These are phyloP conservation scores for Echium plantagineum DNA, from an alignment of 257 asterid species.

Conservation along the genomic window DNA sequence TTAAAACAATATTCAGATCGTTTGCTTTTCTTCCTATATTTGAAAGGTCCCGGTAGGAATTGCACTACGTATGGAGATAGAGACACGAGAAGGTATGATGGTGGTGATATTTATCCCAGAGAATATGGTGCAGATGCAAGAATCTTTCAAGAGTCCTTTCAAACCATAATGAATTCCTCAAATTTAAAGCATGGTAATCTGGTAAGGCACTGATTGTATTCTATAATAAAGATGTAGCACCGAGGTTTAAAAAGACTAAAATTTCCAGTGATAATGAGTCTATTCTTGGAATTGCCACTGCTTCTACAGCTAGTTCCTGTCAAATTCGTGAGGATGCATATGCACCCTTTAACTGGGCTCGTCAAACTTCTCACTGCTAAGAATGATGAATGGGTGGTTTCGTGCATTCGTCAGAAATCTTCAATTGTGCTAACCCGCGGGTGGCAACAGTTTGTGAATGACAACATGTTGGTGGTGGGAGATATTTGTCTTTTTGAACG, in stretches of 20 bases:
- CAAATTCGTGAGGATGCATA: not conserved
- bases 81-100: no score
- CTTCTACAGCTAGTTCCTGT: not conserved
- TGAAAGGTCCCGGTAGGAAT: no score
- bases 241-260: not conserved
- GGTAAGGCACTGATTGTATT: conserved; percentile 7
- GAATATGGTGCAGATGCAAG: no score
- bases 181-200: not conserved
- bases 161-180: not conserved
- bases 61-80: no score
- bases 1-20: no score
- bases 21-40: no score
- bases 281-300: not conserved
- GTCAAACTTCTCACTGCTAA: not conserved
- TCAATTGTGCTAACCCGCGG: not conserved
- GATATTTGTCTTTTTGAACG: not conserved
- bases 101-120: not conserved
- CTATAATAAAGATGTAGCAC: not conserved
- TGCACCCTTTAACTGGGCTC: not conserved
- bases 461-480: not conserved
- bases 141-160: no score
- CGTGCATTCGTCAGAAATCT: not conserved
- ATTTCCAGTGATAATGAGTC: not conserved
- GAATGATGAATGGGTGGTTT: conserved; percentile 1
- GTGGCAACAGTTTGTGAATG: not conserved